Base-by-base conservation (phyloP, 2,329 filamentous ascomycete species). In the Elsinoe arachidis region DNA sequence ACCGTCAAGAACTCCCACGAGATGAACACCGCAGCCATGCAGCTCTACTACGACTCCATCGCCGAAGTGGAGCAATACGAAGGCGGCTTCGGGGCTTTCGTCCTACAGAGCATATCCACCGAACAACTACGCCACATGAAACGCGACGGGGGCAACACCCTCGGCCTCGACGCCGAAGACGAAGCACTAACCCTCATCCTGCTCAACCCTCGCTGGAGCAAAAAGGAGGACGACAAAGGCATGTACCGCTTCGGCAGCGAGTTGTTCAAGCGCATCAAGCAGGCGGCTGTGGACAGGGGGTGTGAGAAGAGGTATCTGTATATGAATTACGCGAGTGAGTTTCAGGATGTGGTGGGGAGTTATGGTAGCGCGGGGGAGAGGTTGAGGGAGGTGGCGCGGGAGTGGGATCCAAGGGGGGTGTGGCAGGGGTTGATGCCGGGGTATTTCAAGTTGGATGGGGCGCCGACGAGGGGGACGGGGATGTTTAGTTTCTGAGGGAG, bases 241-340 rank as follows among this genome's bases (percentile, higher is more conserved):
- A 62, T 73, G 47, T 62, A 68, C 9, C 38, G 59, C 0, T 62
- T 63, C 17, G 63, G 66, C 11, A 58, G 66, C 3, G 61, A 61
- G 6, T 64, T 73, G 58, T 62, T 67, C 39, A 56, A 63, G 12
- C 56, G 64, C 37, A 62, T 38, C 51, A 54, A 54, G 51, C 23
- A 11, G 23, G 46, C 34, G 17, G 19, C 47, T 2, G 47, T 47
- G 3, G 37, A 41, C 5, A 54, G 51, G 19, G 51, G 34, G 34
- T 19, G 15, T 7, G 11, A 54, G 34, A 54, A 23, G 19, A 46
- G 47, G 33, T 78, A 68, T 57, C 61, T 75, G 21, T 78, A 77
- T 61, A 73, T 77, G 70, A 78, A 78, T 62, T 77, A 78, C 58
- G 76, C 75, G 5, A 69, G 68, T 55, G 66, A 69, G 63, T 73